Conservation (phyloP, 2,329 filamentous ascomycete species). For the Neonectria neomacrospora region DNA sequence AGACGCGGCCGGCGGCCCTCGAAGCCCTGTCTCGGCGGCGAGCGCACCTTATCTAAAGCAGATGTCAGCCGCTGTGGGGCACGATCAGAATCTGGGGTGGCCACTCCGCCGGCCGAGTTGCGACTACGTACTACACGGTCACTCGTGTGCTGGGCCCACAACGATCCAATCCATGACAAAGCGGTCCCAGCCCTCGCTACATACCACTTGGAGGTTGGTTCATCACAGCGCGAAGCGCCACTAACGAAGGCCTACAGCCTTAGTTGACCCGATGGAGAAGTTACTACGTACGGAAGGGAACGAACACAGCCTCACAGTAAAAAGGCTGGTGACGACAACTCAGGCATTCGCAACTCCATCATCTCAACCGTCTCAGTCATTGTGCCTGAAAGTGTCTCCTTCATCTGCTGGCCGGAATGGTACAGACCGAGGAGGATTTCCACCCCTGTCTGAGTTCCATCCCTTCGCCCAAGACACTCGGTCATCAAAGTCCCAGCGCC, state of each 20-base stretch:
- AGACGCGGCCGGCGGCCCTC: conserved; percentile 31
- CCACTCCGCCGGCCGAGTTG: conserved; percentile 29
- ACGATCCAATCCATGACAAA: conserved; percentile 8
- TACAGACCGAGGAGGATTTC: conserved; percentile 7
- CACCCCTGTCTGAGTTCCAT: conserved; percentile 13
- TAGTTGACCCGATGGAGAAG: conserved; percentile 11
- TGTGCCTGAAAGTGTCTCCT: not conserved
- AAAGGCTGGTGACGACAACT: conserved; percentile 1
- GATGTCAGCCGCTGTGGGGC: conserved; percentile 43
- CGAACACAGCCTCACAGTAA: not conserved
- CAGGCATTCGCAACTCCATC: not conserved
- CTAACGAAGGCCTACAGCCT: conserved; percentile 7
- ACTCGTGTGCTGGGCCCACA: conserved; percentile 24
- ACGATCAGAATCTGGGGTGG: conserved; percentile 39
- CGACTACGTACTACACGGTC: not conserved
- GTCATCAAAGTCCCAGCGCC: conserved; percentile 6
- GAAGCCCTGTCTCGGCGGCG: conserved; percentile 25
- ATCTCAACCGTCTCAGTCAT: not conserved
- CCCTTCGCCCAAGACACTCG: conserved; percentile 1
- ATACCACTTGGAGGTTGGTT: conserved; percentile 14
- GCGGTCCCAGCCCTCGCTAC: conserved; percentile 14
- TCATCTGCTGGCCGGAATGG: conserved; percentile 10
- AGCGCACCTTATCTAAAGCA: conserved; percentile 30
- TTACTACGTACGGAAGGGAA: not conserved
- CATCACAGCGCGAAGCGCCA: conserved; percentile 12